Evolutionary conservation across 495 filamentous ascomycete species (phyloP).

Genomic region (Daldinia caldariorum): DNA sequence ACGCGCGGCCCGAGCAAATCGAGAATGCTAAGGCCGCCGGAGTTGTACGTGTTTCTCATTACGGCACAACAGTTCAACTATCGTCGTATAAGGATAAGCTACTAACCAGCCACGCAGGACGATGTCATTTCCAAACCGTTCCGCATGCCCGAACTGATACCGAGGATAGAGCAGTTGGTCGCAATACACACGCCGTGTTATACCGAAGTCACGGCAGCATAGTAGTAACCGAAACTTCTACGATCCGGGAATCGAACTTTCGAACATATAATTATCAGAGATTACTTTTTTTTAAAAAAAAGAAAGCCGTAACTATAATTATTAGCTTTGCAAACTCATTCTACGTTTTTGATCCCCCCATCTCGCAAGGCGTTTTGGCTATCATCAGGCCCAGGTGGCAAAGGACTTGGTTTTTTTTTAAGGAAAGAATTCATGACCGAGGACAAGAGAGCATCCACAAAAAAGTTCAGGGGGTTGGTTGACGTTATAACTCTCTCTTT

Average conservation of each 20-base stretch:
- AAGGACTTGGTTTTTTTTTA: constrained; percentile 6
- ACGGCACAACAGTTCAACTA: too few relatives aligned
- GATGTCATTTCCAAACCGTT: constrained; percentile 86
- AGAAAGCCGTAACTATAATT: constrained; percentile 13
- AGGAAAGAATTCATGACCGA: not conserved
- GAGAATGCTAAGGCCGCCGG: constrained; percentile 61
- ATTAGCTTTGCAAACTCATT: constrained; percentile 26
- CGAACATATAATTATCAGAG: constrained; percentile 3
- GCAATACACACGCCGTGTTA: constrained; percentile 35
- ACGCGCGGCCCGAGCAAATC: constrained; percentile 75
- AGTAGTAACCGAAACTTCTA: constrained; percentile 2
- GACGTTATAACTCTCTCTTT: constrained; percentile 19
- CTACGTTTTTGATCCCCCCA: constrained; percentile 22
- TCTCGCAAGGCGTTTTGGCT: constrained; percentile 39
- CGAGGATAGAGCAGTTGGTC: constrained; percentile 69
- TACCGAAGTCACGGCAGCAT: constrained; percentile 32
- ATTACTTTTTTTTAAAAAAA: not conserved
- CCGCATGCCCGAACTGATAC: constrained; percentile 72
- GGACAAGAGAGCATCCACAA: constrained; percentile 29
- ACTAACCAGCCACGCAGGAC: constrained; percentile 61
- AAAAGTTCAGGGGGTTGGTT: constrained; percentile 26
- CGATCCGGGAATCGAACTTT: not conserved
- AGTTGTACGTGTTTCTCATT: constrained; percentile 53
- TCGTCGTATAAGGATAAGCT: not conserved
- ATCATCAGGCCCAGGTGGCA: constrained; percentile 23